Evolutionary conservation across 2,329 filamentous ascomycete genomes (phyloP).

Genomic region (Penicillium sp.): DNA sequence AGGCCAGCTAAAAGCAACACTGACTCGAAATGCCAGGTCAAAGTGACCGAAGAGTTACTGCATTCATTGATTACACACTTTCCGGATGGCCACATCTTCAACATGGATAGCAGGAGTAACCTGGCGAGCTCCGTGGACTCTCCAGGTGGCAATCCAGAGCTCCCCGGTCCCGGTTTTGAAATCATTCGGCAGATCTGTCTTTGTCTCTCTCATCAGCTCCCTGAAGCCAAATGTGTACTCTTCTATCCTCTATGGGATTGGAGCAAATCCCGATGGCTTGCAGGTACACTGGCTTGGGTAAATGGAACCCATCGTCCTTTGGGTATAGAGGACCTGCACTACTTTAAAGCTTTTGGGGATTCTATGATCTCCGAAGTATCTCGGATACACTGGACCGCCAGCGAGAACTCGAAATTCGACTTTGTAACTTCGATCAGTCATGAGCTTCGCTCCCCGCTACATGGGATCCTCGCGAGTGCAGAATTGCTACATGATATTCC

Average conservation of each 20-base stretch:
- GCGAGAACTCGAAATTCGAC: conserved; percentile 50
- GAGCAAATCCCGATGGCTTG: conserved; percentile 34
- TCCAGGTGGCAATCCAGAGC: background rate
- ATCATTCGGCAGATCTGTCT: conserved; percentile 7
- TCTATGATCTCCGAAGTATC: conserved; percentile 36
- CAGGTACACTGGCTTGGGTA: conserved; percentile 31
- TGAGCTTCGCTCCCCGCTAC: conserved; percentile 50
- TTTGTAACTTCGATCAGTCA: conserved; percentile 54
- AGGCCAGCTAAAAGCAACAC: background rate
- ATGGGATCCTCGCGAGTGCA: conserved; percentile 49
- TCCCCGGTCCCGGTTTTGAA: background rate
- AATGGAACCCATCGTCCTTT: conserved; percentile 19
- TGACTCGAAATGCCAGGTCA: background rate
- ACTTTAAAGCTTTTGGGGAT: conserved; percentile 36
- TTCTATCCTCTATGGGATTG: conserved; percentile 38
- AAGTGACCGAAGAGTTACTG: conserved; percentile 17
- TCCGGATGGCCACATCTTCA: conserved; percentile 26
- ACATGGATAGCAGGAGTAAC: conserved; percentile 4
- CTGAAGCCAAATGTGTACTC: conserved; percentile 25
- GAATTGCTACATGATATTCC: conserved; percentile 50
- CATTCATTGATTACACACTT: conserved; percentile 19
- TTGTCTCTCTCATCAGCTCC: conserved; percentile 19
- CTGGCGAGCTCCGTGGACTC: background rate
- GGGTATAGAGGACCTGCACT: conserved; percentile 30
- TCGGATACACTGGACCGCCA: conserved; percentile 31